Evolutionary conservation across 768 basidiomycete species (phyloP).

Genomic region (Flagelloscypha sp.): DNA sequence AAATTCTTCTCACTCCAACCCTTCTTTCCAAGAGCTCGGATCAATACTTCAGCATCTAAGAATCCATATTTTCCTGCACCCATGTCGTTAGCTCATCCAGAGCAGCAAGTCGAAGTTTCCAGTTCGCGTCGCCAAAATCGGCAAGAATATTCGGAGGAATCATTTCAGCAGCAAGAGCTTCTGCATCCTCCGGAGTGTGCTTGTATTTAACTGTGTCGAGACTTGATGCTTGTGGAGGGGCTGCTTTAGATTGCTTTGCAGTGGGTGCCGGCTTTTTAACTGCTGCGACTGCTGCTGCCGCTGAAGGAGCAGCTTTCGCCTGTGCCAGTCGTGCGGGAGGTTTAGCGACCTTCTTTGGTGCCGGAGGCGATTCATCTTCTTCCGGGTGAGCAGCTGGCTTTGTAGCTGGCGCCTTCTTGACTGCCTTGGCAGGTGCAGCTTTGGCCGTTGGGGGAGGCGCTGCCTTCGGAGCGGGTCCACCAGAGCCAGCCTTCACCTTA

Average conservation of each 20-base stretch:
- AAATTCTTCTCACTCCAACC: conserved; percentile 99
- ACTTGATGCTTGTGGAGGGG: conserved; percentile 39
- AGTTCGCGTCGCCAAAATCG: conserved; percentile 79
- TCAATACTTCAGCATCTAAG: conserved; percentile 81
- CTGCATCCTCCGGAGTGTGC: conserved; percentile 88
- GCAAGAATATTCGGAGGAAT: conserved; percentile 66
- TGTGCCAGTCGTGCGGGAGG: conserved; percentile 30
- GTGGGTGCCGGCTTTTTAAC: conserved; percentile 15
- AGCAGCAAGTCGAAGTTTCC: conserved; percentile 86
- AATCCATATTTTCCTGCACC: conserved; percentile 60
- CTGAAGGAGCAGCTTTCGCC: conserved; percentile 34
- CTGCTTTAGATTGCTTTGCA: conserved; percentile 38
- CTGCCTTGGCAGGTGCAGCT: conserved; percentile 24
- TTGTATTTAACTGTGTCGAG: conserved; percentile 88
- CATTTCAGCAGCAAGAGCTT: conserved; percentile 60
- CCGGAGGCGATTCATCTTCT: conserved; percentile 22
- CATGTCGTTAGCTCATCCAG: conserved; percentile 80
- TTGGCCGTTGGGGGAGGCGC: conserved; percentile 19
- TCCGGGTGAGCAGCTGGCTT: conserved; percentile 12
- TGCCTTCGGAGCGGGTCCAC: conserved; percentile 35
- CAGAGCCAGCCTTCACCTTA: conserved; percentile 67
- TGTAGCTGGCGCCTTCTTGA: conserved; percentile 19
- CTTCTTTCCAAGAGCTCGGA: conserved; percentile 82
- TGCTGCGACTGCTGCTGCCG: conserved; percentile 25
- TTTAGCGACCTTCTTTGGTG: conserved; percentile 36